Base-by-base conservation (phyloP, 2,329 filamentous ascomycete species). In the Zymoseptoria crescenta region DNA sequence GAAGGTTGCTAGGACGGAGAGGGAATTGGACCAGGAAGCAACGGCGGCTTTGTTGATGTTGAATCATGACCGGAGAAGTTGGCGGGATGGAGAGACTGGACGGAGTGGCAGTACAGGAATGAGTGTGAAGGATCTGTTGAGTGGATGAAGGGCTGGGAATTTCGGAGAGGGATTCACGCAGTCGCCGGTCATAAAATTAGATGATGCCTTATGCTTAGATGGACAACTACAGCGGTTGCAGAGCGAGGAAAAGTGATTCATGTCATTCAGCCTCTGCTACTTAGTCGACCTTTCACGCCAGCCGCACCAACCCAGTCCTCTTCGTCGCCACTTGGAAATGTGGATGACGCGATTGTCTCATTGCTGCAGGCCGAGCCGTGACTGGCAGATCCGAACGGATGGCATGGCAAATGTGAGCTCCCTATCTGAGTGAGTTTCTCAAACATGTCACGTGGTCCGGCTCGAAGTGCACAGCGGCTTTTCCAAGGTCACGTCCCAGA, bases 21-120 rank as follows among this genome's bases (percentile, higher is more conserved):
- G 72, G 52, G 66, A 75, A 67, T 72, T 77, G 29, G 78, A 80
- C 50, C 87, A 91, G 61, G 90, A 94, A 72, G 92, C 91, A 1
- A 94, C 91, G 7, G 87, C 90, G 10, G 92, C 91, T 2, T 73
- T 96, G 66, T 74, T 96, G 72, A 96, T 96, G 91, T 77, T 96
- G 60, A 95, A 92, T 65, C 85, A 81, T 56, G 91, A 94, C 71
- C 49, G 62, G 10, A 80, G 89, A 41, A 75, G 69, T 57, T 78
- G 77, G 75, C 69, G 65, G 60, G 66, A 64, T 61, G 56, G 60
- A 8, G 59, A 58, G 35, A 28, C 27, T 49, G 58, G 56, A 29
- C 56, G 57, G 30, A 45, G 35, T 45, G 55, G 52, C 48, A 66
- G 58, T 54, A 65, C 30, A 45, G 67, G 62, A 48, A 78, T 79